phyloP scores from a whole-genome alignment of 352 stramenopile species.

The Thalassiosira ordinaria region DNA sequence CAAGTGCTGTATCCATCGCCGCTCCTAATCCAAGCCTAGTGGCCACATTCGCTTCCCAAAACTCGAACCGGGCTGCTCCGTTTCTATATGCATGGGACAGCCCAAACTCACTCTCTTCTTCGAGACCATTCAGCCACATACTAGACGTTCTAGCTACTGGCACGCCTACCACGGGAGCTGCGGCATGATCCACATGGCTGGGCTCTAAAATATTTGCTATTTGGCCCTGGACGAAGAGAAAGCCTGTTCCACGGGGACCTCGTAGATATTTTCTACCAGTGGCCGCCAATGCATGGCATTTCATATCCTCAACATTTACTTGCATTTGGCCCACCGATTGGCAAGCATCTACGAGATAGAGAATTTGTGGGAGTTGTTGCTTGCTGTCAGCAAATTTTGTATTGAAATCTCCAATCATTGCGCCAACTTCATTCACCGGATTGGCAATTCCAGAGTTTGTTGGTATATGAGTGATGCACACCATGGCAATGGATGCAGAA shows the following conservation, averaged over 20 bases:
- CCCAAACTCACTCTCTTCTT: conserved; percentile 46
- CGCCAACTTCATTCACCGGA: conserved; percentile 69
- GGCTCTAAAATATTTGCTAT: conserved; percentile 53
- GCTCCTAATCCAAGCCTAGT: conserved; percentile 73
- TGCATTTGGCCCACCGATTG: conserved; percentile 81
- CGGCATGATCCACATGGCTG: conserved; percentile 76
- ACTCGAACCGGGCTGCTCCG: conserved; percentile 75
- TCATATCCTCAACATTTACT: conserved; percentile 73
- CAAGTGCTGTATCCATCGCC: conserved; percentile 67
- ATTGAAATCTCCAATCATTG: conserved; percentile 58
- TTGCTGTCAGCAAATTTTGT: background rate
- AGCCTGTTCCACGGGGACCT: conserved; percentile 81
- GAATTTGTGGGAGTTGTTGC: conserved; percentile 33
- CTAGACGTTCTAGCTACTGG: conserved; percentile 4
- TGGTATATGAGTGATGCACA: conserved; percentile 83
- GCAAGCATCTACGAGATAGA: conserved; percentile 85
- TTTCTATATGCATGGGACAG: conserved; percentile 12
- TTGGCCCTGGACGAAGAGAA: conserved; percentile 70
- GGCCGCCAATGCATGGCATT: conserved; percentile 73
- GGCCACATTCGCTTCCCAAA: conserved; percentile 80
- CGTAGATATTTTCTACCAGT: conserved; percentile 84
- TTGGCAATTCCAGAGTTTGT: conserved; percentile 86
- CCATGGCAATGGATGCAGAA: conserved; percentile 56
- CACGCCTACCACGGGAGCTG: conserved; percentile 48
- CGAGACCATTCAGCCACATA: conserved; percentile 20